A percentile compares a stretch with the other conserved stretches of the same genome.
These are phyloP conservation scores for Sungouiozyma intestinalis DNA, from an alignment of 805 yeast genomes.

Conservation along the genomic window DNA sequence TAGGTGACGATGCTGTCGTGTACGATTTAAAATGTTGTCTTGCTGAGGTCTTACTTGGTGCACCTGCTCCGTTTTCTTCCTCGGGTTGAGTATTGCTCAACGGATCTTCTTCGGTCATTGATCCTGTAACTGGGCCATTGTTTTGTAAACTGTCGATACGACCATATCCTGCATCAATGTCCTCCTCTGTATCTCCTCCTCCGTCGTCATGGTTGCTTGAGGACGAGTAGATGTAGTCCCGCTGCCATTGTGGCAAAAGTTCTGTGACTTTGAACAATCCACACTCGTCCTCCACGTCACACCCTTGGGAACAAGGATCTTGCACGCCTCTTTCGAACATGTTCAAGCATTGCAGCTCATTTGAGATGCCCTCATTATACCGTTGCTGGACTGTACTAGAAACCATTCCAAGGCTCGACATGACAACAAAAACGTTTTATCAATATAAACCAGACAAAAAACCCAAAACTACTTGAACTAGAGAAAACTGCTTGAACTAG, in stretches of 20 bases:
- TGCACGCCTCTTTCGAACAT: constrained; percentile 23
- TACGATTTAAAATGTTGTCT: neutral
- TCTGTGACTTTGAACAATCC: neutral
- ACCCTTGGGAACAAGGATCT: constrained; percentile 19
- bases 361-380: neutral
- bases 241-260: neutral
- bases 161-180: neutral
- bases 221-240: neutral
- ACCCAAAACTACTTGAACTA: too few relatives aligned
- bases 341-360: constrained; percentile 5
- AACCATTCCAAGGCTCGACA: too few relatives aligned
- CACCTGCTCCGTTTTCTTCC: neutral
- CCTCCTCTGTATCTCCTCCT: neutral
- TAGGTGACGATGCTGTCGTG: neutral
- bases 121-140: neutral
- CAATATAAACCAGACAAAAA: too few relatives aligned
- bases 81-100: neutral
- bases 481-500: too few relatives aligned
- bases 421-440: too few relatives aligned
- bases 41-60: neutral
- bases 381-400: neutral
- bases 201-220: neutral
- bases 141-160: neutral
- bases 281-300: constrained; percentile 16
- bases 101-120: neutral